Conservation (phyloP, 805 yeast genomes). For the Spathaspora girioi region DNA sequence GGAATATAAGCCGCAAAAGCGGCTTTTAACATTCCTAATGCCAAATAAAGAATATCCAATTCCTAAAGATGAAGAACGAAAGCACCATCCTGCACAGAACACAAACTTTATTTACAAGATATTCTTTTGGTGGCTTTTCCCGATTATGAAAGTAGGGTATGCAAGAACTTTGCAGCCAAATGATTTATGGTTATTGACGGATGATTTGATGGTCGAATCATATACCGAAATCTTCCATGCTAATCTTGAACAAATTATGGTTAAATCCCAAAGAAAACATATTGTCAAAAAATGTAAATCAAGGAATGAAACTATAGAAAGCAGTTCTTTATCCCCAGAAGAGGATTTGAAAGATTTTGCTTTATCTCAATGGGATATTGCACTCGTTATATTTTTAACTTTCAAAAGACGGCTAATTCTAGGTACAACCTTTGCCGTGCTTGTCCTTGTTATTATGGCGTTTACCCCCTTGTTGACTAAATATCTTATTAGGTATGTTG, state of each 20-base stretch:
- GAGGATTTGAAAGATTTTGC: constrained; percentile 24
- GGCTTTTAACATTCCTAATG: constrained; percentile 46
- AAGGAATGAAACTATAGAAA: constrained; percentile 17
- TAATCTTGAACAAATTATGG: constrained; percentile 3
- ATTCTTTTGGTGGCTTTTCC: constrained; percentile 64
- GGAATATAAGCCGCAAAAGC: constrained; percentile 28
- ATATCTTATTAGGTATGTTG: constrained; percentile 30
- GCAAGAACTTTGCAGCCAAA: constrained; percentile 59
- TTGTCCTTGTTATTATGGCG: constrained; percentile 5
- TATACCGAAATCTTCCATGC: constrained; percentile 14
- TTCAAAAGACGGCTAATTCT: constrained; percentile 17
- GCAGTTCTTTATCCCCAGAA: constrained; percentile 12
- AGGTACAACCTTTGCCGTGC: neutral
- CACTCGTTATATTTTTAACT: constrained; percentile 19
- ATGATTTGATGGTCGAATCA: constrained; percentile 25
- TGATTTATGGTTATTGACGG: constrained; percentile 44
- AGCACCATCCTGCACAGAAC: constrained; percentile 31
- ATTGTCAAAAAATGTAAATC: constrained; percentile 18
- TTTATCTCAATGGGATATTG: constrained; percentile 14
- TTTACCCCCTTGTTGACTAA: constrained; percentile 22
- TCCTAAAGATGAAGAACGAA: constrained; percentile 48
- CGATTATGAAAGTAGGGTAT: constrained; percentile 60
- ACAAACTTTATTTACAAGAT: constrained; percentile 35
- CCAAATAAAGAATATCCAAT: constrained; percentile 44
- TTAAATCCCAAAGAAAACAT: constrained; percentile 8